These are phyloP conservation scores for Achaetomium macrosporum DNA, from an alignment of 2,329 filamentous ascomycete genomes.

Conservation along the genomic window DNA sequence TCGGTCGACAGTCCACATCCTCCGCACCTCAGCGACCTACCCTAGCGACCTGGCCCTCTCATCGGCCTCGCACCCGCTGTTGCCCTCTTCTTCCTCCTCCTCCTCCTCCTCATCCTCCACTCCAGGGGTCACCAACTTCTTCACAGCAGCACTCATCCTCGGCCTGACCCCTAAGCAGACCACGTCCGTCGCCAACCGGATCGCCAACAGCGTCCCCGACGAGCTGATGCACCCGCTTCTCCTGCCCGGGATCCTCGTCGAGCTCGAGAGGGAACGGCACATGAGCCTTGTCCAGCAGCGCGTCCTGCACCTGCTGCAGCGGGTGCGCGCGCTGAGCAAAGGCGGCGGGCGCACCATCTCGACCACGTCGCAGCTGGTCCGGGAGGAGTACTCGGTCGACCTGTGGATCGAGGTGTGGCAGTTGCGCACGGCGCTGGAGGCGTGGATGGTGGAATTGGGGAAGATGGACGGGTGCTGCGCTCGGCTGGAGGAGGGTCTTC, in stretches of 20 bases:
- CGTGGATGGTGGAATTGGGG: constrained; percentile 20
- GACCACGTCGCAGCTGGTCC: not conserved
- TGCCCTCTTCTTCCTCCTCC: too few relatives aligned
- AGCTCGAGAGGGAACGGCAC: not conserved
- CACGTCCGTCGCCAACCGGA: not conserved
- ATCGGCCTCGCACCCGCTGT: not conserved
- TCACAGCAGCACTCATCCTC: not conserved
- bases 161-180: not conserved
- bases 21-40: not conserved
- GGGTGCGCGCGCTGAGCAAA: not conserved
- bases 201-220: not conserved
- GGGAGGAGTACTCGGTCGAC: not conserved
- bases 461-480: constrained; percentile 18
- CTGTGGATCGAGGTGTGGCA: constrained; percentile 22
- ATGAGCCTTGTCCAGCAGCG: not conserved
- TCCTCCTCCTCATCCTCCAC: too few relatives aligned
- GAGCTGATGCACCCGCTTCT: not conserved
- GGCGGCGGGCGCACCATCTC: too few relatives aligned
- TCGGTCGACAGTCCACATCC: not conserved
- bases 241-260: not conserved
- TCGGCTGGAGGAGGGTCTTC: too few relatives aligned
- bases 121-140: not conserved
- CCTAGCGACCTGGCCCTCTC: not conserved
- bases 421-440: constrained; percentile 17
- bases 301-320: not conserved